Evolutionary conservation across 805 yeast species (phyloP).

Genomic region (Ogataea zsoltii): DNA sequence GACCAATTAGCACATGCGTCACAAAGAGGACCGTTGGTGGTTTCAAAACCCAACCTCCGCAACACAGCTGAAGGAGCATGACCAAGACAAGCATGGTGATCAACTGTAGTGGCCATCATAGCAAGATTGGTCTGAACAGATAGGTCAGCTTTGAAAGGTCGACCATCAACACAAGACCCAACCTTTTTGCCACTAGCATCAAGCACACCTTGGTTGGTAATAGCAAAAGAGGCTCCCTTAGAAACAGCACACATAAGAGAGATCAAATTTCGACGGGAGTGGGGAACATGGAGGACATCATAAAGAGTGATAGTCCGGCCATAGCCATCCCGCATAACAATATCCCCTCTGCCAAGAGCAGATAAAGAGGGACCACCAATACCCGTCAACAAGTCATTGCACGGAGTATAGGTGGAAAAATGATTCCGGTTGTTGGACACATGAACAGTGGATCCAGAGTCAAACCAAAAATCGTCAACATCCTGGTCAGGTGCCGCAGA

Average conservation of each 20-base stretch:
- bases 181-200: background rate
- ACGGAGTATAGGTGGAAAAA: background rate
- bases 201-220: background rate
- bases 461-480: background rate
- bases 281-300: background rate
- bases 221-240: background rate
- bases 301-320: background rate
- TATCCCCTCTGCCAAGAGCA: background rate
- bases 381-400: background rate
- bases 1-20: constrained; percentile 1
- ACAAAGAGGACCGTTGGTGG: background rate
- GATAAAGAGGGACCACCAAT: background rate
- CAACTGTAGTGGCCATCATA: background rate
- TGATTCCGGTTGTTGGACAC: background rate
- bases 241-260: background rate
- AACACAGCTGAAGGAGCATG: constrained; percentile 2
- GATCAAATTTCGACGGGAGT: background rate
- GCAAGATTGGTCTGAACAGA: background rate
- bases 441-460: background rate
- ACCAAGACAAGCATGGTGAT: constrained; percentile 2
- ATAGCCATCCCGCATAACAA: background rate
- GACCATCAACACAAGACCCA: background rate
- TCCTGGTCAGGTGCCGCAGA: too few species aligned
- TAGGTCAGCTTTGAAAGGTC: background rate
- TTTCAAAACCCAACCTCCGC: background rate